phyloP scores from a whole-genome alignment of 306 rosid species.

The Senna tora region DNA sequence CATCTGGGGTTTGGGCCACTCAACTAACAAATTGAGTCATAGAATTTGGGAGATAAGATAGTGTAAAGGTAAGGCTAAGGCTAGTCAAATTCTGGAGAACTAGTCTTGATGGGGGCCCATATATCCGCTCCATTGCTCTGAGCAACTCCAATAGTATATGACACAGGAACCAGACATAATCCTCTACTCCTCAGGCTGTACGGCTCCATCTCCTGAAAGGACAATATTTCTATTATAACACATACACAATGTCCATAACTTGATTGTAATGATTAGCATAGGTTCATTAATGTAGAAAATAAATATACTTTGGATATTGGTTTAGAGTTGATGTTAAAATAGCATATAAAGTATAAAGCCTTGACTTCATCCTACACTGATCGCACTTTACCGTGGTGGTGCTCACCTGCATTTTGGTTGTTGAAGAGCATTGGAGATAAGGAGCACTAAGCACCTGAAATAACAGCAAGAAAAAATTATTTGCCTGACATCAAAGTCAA shows the following conservation, averaged over 20 bases:
- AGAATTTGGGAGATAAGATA: conserved; percentile 32
- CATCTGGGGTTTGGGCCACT: conserved; percentile 34
- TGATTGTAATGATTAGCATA: not conserved
- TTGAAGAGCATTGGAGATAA: conserved; percentile 66
- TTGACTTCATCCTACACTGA: conserved; percentile 19
- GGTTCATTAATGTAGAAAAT: not conserved
- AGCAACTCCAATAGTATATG: conserved; percentile 77
- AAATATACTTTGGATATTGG: not conserved
- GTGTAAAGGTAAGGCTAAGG: not conserved
- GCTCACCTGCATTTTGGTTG: conserved; percentile 70
- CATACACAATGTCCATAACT: not conserved
- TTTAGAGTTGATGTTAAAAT: conserved; percentile 12
- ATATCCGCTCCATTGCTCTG: conserved; percentile 97
- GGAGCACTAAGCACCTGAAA: conserved; percentile 94
- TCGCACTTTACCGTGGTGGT: conserved; percentile 1
- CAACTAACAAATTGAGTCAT: conserved; percentile 41
- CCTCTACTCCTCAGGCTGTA: conserved; percentile 89
- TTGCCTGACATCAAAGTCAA: conserved; percentile 38
- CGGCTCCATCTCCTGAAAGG: conserved; percentile 59
- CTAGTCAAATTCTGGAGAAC: conserved; percentile 60
- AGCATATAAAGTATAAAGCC: not conserved
- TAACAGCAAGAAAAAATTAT: conserved; percentile 20
- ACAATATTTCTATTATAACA: conserved; percentile 20
- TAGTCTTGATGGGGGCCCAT: conserved; percentile 91
- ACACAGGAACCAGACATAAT: conserved; percentile 81